Evolutionary conservation across 805 yeast genomes (phyloP).

Genomic region (Wickerhamiella shivajii): DNA sequence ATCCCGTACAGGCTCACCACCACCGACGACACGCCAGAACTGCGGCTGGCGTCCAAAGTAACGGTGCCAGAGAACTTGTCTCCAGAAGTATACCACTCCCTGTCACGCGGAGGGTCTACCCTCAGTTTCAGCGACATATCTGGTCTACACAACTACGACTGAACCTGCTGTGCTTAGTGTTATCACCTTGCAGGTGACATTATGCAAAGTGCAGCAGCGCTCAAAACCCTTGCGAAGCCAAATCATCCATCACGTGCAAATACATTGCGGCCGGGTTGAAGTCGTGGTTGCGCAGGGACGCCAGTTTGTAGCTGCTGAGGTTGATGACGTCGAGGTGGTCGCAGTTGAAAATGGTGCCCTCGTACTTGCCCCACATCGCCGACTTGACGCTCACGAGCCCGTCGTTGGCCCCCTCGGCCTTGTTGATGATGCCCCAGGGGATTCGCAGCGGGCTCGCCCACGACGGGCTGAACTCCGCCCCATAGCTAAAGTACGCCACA

Average conservation of each 20-base stretch:
- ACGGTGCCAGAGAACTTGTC: slow-evolving; percentile 7
- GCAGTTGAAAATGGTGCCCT: slow-evolving; percentile 62
- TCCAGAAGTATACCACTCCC: slow-evolving; percentile 9
- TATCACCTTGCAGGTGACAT: too few species aligned
- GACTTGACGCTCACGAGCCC: slow-evolving; percentile 73
- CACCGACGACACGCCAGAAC: slow-evolving; percentile 20
- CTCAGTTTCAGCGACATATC: slow-evolving; percentile 6
- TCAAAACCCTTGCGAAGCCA: slow-evolving; percentile 45
- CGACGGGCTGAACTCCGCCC: slow-evolving; percentile 53
- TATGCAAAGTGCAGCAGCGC: neutral
- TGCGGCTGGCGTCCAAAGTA: neutral
- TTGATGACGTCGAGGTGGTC: slow-evolving; percentile 82
- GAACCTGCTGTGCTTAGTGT: too few species aligned
- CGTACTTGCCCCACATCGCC: slow-evolving; percentile 69
- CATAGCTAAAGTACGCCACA: slow-evolving; percentile 70
- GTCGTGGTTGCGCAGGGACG: slow-evolving; percentile 22
- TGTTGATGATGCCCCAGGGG: slow-evolving; percentile 49
- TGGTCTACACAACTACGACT: too few species aligned
- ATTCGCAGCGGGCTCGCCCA: slow-evolving; percentile 46
- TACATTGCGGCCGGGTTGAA: slow-evolving; percentile 60
- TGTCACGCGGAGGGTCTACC: slow-evolving; percentile 1
- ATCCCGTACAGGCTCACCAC: slow-evolving; percentile 47
- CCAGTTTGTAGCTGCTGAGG: slow-evolving; percentile 31
- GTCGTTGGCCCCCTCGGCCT: slow-evolving; percentile 49
- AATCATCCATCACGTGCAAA: slow-evolving; percentile 46